Base-by-base conservation (phyloP, 345 rosid species). In the Moricandia arvensis region DNA sequence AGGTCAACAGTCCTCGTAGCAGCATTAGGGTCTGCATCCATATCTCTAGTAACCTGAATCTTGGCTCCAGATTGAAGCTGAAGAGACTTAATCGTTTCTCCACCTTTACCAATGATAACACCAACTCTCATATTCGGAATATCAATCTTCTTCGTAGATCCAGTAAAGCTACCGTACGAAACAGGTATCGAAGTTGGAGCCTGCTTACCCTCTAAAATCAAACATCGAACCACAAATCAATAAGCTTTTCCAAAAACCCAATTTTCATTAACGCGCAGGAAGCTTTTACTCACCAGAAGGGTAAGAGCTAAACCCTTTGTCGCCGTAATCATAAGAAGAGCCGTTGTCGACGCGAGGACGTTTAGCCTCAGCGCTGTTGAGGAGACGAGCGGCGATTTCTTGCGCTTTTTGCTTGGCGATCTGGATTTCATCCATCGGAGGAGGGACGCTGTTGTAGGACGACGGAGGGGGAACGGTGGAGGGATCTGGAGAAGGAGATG, bases 21-120 rank as follows among this genome's bases (percentile, higher is more conserved):
- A 12, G 92, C 85, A 77, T 83, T 85, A 43, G 92, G 96, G 60
- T 96, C 99, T 0, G 98, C 86, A 81, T 96, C 98, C 87, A 85
- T 86, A 79, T 96, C 99, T 29, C 99, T 81, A 4, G 97, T 93
- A 30, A 96, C 91, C 85, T 93, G 98, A 87, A 96, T 96, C 86
- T 96, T 96, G 1, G 99, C 97, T 24, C 99, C 99, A 65, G 99
- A 96, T 62, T 93, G 95, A 67, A 79, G 75, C 75, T 96, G 99
- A 74, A 96, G 96, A 85, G 83, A 85, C 82, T 96, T 96, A 33
- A 96, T 96, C n/a, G 99, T 96, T 75, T 96, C 99, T 37, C 99
- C 99, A 64, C 89, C 88, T 87, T 93, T 96, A 0, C 99, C 99
- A 82, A 96, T 96, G 27, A 96, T 89, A 64, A 96, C 99, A 63